A percentile compares a stretch with the other conserved stretches of the same genome.
These are phyloP conservation scores for Leptographium procerum DNA, from an alignment of 2,329 filamentous ascomycete genomes.

Conservation along the genomic window DNA sequence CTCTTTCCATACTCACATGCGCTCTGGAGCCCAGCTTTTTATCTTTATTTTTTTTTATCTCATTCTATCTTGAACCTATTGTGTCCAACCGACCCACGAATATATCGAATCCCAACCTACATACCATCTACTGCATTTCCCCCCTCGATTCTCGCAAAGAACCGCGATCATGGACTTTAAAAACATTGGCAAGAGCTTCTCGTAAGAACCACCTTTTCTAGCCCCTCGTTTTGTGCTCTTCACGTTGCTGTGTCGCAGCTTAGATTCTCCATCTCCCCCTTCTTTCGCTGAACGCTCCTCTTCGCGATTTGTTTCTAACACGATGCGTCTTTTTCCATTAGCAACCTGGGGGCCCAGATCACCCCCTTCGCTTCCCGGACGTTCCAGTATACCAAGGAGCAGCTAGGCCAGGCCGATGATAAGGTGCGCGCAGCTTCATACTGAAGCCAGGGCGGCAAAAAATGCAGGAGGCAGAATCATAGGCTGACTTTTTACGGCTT, in stretches of 20 bases:
- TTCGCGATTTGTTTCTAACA: slow-evolving; percentile 1
- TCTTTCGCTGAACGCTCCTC: background rate
- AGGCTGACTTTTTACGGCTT: background rate
- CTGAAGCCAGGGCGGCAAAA: background rate
- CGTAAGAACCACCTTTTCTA: slow-evolving; percentile 26
- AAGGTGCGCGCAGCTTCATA: slow-evolving; percentile 46
- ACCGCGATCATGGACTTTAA: slow-evolving; percentile 44
- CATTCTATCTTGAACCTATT: background rate
- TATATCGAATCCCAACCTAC: background rate
- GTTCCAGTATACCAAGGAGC: slow-evolving; percentile 96
- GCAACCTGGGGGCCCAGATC: slow-evolving; percentile 64
- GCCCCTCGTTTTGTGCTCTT: background rate
- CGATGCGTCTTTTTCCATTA: slow-evolving; percentile 7
- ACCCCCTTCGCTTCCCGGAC: slow-evolving; percentile 89
- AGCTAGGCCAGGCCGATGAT: slow-evolving; percentile 87
- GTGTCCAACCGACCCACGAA: background rate
- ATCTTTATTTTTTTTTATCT: too few relatives aligned
- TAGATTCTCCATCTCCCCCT: background rate
- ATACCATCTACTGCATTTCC: background rate
- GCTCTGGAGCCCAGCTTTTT: background rate
- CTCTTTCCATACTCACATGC: background rate
- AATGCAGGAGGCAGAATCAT: background rate
- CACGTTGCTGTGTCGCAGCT: background rate
- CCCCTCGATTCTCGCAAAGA: background rate
- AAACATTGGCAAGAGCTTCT: slow-evolving; percentile 44